Conservation (phyloP, 148 eudicot genomes). For the Agrostemma githago region DNA sequence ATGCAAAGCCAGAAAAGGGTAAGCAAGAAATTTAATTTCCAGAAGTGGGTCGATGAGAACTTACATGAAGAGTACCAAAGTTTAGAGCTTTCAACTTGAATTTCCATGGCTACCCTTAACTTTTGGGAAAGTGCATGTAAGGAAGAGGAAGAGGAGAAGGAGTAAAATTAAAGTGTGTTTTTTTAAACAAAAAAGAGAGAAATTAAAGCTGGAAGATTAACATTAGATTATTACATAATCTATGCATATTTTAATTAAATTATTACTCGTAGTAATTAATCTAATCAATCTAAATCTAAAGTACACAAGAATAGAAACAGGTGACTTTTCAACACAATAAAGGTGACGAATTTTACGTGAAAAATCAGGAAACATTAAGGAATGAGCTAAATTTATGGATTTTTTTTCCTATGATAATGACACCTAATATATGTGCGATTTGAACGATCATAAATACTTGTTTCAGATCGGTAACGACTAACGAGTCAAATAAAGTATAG, state of each 20-base stretch:
- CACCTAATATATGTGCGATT: too few species aligned
- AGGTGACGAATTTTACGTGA: slow-evolving; percentile 13
- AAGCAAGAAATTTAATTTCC: slow-evolving; percentile 5
- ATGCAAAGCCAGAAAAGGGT: slow-evolving; percentile 25
- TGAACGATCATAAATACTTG: too few species aligned
- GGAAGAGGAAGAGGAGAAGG: not conserved
- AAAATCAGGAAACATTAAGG: not conserved
- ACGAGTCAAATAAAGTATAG: too few species aligned
- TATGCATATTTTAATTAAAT: not conserved
- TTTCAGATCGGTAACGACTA: too few species aligned
- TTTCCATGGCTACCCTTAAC: slow-evolving; percentile 19
- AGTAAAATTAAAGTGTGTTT: slow-evolving; percentile 8
- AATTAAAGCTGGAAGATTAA: slow-evolving; percentile 3
- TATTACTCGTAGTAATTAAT: not conserved
- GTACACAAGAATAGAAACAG: not conserved
- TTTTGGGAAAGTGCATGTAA: not conserved
- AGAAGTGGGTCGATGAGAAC: slow-evolving; percentile 31
- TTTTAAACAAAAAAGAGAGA: slow-evolving; percentile 19
- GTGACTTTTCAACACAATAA: slow-evolving; percentile 20
- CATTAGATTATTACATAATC: not conserved
- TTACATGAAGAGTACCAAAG: slow-evolving; percentile 25
- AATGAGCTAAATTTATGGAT: not conserved
- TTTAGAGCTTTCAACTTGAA: slow-evolving; percentile 21
- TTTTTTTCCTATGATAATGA: not conserved
- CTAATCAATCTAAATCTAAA: not conserved